phyloP scores from a whole-genome alignment of 1,139 yeast species.

The Pichia terricola region DNA sequence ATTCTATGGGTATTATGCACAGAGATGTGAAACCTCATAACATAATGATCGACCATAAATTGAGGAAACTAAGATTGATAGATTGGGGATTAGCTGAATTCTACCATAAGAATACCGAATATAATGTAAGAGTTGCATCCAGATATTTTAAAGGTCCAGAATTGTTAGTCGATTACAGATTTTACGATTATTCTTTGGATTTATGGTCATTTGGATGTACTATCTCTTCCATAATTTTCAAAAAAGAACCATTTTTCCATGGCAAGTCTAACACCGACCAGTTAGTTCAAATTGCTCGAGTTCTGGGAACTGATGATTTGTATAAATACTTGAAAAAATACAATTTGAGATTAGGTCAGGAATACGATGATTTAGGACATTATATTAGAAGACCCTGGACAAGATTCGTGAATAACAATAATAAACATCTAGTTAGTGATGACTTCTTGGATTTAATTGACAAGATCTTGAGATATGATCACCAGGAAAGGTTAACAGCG shows the following conservation, averaged over 20 bases:
- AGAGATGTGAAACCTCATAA: slow-evolving; percentile 81
- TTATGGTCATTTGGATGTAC: slow-evolving; percentile 80
- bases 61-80: slow-evolving; percentile 54
- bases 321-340: slow-evolving; percentile 53
- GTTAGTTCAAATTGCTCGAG: slow-evolving; percentile 67
- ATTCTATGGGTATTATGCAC: slow-evolving; percentile 78
- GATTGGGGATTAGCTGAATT: slow-evolving; percentile 86
- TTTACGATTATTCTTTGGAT: slow-evolving; percentile 70
- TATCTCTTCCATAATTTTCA: slow-evolving; percentile 67
- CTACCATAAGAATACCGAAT: slow-evolving; percentile 70
- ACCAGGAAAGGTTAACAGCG: slow-evolving; percentile 66
- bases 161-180: slow-evolving; percentile 59
- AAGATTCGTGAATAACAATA: slow-evolving; percentile 36
- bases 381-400: slow-evolving; percentile 62
- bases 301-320: slow-evolving; percentile 64
- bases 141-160: slow-evolving; percentile 80
- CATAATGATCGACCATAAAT: slow-evolving; percentile 69
- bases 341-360: slow-evolving; percentile 43
- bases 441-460: slow-evolving; percentile 60
- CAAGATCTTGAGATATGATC: slow-evolving; percentile 58
- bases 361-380: slow-evolving; percentile 61
- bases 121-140: slow-evolving; percentile 73
- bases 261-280: slow-evolving; percentile 77
- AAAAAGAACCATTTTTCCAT: slow-evolving; percentile 69
- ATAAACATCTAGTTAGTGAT: slow-evolving; percentile 45